A percentile compares a stretch with the other conserved stretches of the same genome.
These are phyloP conservation scores for Vigna trinervia DNA, from an alignment of 306 rosid genomes.

Conservation along the genomic window DNA sequence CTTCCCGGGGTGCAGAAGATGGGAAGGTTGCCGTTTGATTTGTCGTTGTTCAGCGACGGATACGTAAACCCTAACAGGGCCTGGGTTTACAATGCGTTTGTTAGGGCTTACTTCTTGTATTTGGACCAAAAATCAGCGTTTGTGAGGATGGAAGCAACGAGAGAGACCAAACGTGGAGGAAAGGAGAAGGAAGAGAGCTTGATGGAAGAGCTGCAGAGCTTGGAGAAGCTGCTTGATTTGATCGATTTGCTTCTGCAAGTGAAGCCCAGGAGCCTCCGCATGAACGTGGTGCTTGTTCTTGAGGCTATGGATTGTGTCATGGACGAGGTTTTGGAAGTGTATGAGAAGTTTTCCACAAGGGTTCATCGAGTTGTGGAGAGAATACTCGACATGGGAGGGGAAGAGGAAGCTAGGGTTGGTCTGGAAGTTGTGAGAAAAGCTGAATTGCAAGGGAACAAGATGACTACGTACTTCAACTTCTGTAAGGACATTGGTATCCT, in stretches of 20 bases:
- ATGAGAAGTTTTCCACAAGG: conserved; percentile 51
- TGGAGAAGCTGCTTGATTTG: conserved; percentile 53
- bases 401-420: conserved; percentile 56
- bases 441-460: conserved; percentile 59
- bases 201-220: conserved; percentile 55
- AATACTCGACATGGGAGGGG: conserved; percentile 52
- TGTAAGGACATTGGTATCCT: conserved; percentile 63
- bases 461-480: conserved; percentile 50
- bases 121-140: conserved; percentile 55
- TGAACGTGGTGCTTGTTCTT: conserved; percentile 53
- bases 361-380: conserved; percentile 46
- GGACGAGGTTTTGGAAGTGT: conserved; percentile 63
- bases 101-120: conserved; percentile 63
- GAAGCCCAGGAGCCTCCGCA: conserved; percentile 45
- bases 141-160: conserved; percentile 20
- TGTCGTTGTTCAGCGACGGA: conserved; percentile 57
- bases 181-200: conserved; percentile 48
- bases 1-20: conserved; percentile 53
- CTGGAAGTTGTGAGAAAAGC: conserved; percentile 52
- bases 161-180: not conserved
- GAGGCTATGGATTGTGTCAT: conserved; percentile 83
- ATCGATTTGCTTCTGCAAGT: conserved; percentile 63
- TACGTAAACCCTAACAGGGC: conserved; percentile 38
- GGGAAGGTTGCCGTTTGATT: conserved; percentile 73
- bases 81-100: conserved; percentile 58